These are phyloP conservation scores for Mortierella antarctica DNA, from an alignment of 192 early-diverging fungal species.

Conservation along the genomic window DNA sequence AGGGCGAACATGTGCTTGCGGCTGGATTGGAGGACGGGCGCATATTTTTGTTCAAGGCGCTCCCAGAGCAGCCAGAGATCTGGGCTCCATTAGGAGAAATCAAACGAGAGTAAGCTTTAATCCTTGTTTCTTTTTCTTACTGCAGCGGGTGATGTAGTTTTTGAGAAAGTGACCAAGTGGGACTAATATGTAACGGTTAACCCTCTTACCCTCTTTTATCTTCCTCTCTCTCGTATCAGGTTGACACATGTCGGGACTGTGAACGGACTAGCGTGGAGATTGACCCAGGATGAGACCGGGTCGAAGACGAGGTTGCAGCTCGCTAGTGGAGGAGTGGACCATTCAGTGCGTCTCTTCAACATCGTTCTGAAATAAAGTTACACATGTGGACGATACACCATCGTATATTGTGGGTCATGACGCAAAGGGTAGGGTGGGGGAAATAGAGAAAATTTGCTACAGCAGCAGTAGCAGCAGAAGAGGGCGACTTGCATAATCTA, in stretches of 20 bases:
- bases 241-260: constrained; percentile 67
- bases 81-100: constrained; percentile 57
- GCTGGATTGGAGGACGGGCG: constrained; percentile 87
- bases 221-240: constrained; percentile 19
- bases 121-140: not conserved
- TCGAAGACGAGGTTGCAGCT: constrained; percentile 57
- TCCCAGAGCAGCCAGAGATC: constrained; percentile 13
- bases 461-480: not conserved
- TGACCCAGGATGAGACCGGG: constrained; percentile 12
- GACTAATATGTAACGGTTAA: not conserved
- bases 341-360: constrained; percentile 76
- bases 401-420: not conserved
- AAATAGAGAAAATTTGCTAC: not conserved
- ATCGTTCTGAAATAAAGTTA: constrained; percentile 30
- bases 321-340: constrained; percentile 79
- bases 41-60: constrained; percentile 66
- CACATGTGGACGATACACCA: not conserved
- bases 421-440: not conserved
- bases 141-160: not conserved
- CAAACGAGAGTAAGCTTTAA: constrained; percentile 55
- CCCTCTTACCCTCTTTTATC: constrained; percentile 20
- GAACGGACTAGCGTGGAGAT: constrained; percentile 75
- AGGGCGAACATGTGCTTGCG: constrained; percentile 74
- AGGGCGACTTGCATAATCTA: not conserved
- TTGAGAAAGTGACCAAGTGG: constrained; percentile 25